A percentile compares a stretch with the other conserved stretches of the same genome.
Conservation (phyloP, 1,284 basidiomycete genomes). For the Irpex lacteus region DNA sequence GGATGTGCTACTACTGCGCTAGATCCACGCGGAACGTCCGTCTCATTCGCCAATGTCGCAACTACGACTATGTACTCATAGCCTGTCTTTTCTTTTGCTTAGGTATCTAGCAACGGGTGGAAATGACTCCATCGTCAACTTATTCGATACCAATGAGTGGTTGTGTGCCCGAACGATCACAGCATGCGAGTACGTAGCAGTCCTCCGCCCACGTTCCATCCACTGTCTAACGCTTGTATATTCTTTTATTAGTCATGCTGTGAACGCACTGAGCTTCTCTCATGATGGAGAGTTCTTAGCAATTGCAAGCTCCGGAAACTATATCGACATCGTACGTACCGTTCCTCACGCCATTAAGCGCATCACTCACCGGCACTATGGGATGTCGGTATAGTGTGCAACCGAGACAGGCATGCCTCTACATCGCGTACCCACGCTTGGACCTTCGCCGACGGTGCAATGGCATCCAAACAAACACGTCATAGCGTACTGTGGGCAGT, state of each 20-base stretch:
- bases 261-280: constrained; percentile 77
- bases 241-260: constrained; percentile 49
- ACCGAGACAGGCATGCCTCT: constrained; percentile 69
- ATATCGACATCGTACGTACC: constrained; percentile 68
- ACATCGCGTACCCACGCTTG: constrained; percentile 65
- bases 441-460: constrained; percentile 62
- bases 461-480: constrained; percentile 81
- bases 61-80: too few species aligned
- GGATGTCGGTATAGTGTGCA: constrained; percentile 48
- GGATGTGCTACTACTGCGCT: constrained; percentile 72
- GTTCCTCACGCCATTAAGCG: not conserved
- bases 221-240: constrained; percentile 3
- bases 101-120: constrained; percentile 78
- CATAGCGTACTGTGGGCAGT: constrained; percentile 73
- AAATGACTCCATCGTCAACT: constrained; percentile 74
- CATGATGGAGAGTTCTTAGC: constrained; percentile 79
- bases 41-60: not conserved
- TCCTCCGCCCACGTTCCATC: not conserved
- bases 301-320: constrained; percentile 65
- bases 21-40: constrained; percentile 68
- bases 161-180: constrained; percentile 73
- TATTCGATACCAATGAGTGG: constrained; percentile 77
- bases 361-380: not conserved
- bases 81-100: not conserved
- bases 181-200: constrained; percentile 65